phyloP scores from a whole-genome alignment of 176 grass and related monocot species.

The Musa itinerans region DNA sequence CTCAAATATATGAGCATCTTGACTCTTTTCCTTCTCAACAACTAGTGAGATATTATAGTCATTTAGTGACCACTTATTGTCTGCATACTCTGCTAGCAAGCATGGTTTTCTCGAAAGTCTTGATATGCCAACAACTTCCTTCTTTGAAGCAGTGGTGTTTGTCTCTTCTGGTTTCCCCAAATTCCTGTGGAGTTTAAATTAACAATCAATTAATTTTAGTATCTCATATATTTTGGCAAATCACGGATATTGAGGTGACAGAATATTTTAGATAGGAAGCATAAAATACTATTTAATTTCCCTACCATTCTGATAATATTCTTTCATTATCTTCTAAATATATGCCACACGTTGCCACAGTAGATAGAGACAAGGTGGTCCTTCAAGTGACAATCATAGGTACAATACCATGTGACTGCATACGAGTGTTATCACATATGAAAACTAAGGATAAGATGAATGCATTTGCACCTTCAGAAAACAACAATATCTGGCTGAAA shows the following conservation, averaged over 20 bases:
- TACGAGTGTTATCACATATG: neutral
- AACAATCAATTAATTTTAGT: neutral
- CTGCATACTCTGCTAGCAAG: constrained; percentile 52
- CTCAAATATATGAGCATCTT: constrained; percentile 45
- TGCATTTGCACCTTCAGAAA: neutral
- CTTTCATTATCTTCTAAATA: neutral
- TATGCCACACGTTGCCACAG: neutral
- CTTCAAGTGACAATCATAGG: neutral
- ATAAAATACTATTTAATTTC: neutral
- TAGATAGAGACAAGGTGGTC: no score
- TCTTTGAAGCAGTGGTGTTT: constrained; percentile 15
- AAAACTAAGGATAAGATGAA: neutral
- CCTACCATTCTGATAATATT: neutral
- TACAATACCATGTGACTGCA: neutral
- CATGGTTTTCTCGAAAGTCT: constrained; percentile 30
- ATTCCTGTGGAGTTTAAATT: neutral
- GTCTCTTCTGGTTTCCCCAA: constrained; percentile 34
- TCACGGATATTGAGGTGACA: neutral
- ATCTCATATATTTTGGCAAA: neutral
- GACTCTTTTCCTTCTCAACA: constrained; percentile 26
- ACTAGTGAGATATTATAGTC: constrained; percentile 37
- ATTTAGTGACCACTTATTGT: constrained; percentile 60
- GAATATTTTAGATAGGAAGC: neutral
- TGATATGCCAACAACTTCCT: constrained; percentile 47
- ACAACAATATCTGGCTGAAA: neutral